A percentile compares a stretch with the other conserved stretches of the same genome.
Conservation (phyloP, 805 yeast genomes). For the Scheffersomyces lignosus region DNA sequence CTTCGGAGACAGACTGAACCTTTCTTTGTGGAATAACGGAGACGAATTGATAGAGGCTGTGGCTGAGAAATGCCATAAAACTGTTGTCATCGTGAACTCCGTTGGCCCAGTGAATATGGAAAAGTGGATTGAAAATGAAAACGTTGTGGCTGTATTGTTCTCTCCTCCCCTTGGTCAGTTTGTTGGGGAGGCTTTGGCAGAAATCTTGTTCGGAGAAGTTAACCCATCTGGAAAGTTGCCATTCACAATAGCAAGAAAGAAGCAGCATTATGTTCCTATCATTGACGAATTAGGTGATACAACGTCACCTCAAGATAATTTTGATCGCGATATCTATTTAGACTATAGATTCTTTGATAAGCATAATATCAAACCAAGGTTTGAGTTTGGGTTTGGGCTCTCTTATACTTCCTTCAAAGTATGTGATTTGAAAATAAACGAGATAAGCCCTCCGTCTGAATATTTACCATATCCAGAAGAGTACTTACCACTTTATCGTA, state of each 20-base stretch:
- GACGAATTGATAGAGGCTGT: constrained; percentile 52
- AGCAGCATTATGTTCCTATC: constrained; percentile 47
- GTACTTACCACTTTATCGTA: constrained; percentile 42
- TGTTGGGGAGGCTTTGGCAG: constrained; percentile 58
- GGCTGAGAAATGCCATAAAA: constrained; percentile 51
- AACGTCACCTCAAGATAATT: constrained; percentile 41
- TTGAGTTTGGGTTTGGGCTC: constrained; percentile 62
- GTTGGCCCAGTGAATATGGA: constrained; percentile 65
- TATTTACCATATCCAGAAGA: constrained; percentile 48
- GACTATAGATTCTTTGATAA: constrained; percentile 63
- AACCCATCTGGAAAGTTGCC: constrained; percentile 66
- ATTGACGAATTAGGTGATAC: constrained; percentile 28
- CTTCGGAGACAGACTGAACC: constrained; percentile 57
- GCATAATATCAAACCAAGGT: constrained; percentile 55
- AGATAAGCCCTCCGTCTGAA: constrained; percentile 43
- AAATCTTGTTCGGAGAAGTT: constrained; percentile 58
- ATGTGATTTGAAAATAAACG: constrained; percentile 37
- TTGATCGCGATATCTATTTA: constrained; percentile 48
- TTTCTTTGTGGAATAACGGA: constrained; percentile 56
- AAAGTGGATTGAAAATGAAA: constrained; percentile 55
- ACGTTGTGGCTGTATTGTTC: constrained; percentile 57
- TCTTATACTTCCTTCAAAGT: constrained; percentile 50
- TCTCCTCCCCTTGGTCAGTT: constrained; percentile 59
- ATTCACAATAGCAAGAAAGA: constrained; percentile 58
- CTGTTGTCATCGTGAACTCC: constrained; percentile 58